A percentile compares a stretch with the other conserved stretches of the same genome.
These are phyloP conservation scores for Psophocarpus tetragonolobus DNA, from an alignment of 306 rosid genomes.

Conservation along the genomic window DNA sequence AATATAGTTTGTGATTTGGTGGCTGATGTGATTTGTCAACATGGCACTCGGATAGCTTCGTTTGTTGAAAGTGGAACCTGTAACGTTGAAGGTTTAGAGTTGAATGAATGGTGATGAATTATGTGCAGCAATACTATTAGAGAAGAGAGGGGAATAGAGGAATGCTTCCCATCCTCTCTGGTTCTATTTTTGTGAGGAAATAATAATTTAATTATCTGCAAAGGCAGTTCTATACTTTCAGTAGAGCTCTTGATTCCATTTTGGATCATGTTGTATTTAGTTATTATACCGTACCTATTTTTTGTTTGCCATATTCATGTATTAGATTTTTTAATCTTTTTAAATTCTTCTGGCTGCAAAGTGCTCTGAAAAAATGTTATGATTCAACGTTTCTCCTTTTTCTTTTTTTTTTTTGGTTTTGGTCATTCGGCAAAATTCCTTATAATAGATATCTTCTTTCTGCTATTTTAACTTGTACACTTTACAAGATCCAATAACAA, in stretches of 20 bases:
- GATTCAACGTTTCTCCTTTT: no score
- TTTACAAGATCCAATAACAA: not conserved
- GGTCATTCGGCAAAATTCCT: not conserved
- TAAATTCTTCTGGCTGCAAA: not conserved
- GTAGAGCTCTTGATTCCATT: slow-evolving; percentile 21
- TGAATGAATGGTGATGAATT: slow-evolving; percentile 22
- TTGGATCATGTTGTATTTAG: slow-evolving; percentile 13
- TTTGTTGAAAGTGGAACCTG: slow-evolving; percentile 26
- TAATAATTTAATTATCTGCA: not conserved
- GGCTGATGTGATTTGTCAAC: not conserved
- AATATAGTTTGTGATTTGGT: slow-evolving; percentile 32
- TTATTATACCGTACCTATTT: not conserved
- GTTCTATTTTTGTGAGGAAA: not conserved
- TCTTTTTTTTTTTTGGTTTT: not conserved
- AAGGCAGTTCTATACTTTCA: slow-evolving; percentile 14
- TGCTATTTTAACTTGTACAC: not conserved
- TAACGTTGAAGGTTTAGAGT: slow-evolving; percentile 20
- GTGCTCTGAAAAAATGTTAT: not conserved
- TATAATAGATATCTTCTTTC: not conserved
- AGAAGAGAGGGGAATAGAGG: not conserved
- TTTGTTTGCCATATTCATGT: not conserved
- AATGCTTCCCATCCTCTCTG: not conserved
- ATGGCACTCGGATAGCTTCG: slow-evolving; percentile 24
- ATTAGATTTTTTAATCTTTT: not conserved
- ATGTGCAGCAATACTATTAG: not conserved